phyloP scores from a whole-genome alignment of 2,329 filamentous ascomycete genomes.

The Arachnomyces sp. region DNA sequence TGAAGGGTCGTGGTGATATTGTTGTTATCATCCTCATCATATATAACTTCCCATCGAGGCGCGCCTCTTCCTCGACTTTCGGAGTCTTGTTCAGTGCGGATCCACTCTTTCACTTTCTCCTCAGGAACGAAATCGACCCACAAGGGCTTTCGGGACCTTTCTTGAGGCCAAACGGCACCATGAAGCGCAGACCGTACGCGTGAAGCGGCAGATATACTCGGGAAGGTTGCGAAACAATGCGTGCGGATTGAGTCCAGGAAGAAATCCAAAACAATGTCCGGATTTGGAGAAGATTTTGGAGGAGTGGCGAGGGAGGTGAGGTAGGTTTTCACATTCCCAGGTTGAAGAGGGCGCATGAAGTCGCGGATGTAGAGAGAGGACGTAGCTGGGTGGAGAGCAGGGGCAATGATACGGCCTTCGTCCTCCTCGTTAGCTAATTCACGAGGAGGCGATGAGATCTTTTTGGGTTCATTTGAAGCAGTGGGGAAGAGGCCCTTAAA shows the following conservation, averaged over 20 bases:
- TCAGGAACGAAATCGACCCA: slow-evolving; percentile 87
- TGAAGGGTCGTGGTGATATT: slow-evolving; percentile 53
- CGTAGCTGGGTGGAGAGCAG: slow-evolving; percentile 64
- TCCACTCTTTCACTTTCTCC: slow-evolving; percentile 65
- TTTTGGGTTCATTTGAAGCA: slow-evolving; percentile 16
- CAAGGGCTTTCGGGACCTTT: slow-evolving; percentile 72
- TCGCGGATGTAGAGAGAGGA: slow-evolving; percentile 80
- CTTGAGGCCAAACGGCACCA: slow-evolving; percentile 74
- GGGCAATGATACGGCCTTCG: slow-evolving; percentile 36
- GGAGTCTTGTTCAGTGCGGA: slow-evolving; percentile 56
- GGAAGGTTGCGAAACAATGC: slow-evolving; percentile 75
- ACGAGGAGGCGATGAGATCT: slow-evolving; percentile 19
- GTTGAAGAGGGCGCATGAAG: slow-evolving; percentile 78
- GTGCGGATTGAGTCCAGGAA: slow-evolving; percentile 80
- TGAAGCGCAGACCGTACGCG: slow-evolving; percentile 72
- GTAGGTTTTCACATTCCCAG: slow-evolving; percentile 59
- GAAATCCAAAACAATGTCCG: slow-evolving; percentile 57
- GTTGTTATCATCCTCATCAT: slow-evolving; percentile 49
- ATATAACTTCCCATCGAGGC: slow-evolving; percentile 66
- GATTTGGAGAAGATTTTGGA: slow-evolving; percentile 42
- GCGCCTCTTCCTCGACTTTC: slow-evolving; percentile 33
- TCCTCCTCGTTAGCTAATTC: slow-evolving; percentile 27
- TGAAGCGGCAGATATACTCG: slow-evolving; percentile 61
- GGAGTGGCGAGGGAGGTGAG: slow-evolving; percentile 61
- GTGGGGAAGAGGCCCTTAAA: slow-evolving; percentile 43